These are phyloP conservation scores for Colletotrichum nymphaeae DNA, from an alignment of 2,329 filamentous ascomycete genomes.

Conservation along the genomic window DNA sequence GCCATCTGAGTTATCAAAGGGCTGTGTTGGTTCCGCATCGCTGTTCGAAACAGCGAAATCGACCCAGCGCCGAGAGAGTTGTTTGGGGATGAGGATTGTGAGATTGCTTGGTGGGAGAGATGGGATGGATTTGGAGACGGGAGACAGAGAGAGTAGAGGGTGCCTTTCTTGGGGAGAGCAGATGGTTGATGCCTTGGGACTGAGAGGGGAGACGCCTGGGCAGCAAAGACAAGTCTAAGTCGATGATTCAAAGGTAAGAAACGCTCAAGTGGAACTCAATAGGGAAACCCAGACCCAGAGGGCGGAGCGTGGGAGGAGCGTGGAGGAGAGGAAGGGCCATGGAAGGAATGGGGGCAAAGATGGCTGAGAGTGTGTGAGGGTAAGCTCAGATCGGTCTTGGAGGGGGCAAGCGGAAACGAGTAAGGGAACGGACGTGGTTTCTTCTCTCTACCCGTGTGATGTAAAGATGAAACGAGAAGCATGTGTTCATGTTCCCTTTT, in stretches of 20 bases:
- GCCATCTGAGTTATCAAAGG: slow-evolving; percentile 13
- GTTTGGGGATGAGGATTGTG: slow-evolving; percentile 26
- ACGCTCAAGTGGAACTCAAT: neutral
- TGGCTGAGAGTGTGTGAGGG: neutral
- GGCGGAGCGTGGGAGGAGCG: neutral
- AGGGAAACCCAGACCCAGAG: neutral
- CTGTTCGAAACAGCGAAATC: slow-evolving; percentile 18
- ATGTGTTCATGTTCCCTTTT: neutral
- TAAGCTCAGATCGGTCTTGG: neutral
- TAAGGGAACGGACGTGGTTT: slow-evolving; percentile 34
- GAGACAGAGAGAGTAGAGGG: neutral
- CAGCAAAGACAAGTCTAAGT: neutral
- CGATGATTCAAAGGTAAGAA: neutral
- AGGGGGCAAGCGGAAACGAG: slow-evolving; percentile 24
- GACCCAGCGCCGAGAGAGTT: slow-evolving; percentile 36
- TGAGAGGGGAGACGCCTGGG: neutral
- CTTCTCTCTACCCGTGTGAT: slow-evolving; percentile 27
- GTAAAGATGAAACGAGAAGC: slow-evolving; percentile 30
- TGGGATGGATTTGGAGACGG: slow-evolving; percentile 1
- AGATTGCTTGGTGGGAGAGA: neutral
- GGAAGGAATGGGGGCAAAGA: neutral
- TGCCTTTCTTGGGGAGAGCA: neutral
- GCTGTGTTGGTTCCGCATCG: slow-evolving; percentile 26
- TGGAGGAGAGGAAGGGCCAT: neutral
- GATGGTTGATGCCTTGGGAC: neutral